Evolutionary conservation across 441 rosid genomes (phyloP).

Genomic region (Rhodomyrtus psidioides): DNA sequence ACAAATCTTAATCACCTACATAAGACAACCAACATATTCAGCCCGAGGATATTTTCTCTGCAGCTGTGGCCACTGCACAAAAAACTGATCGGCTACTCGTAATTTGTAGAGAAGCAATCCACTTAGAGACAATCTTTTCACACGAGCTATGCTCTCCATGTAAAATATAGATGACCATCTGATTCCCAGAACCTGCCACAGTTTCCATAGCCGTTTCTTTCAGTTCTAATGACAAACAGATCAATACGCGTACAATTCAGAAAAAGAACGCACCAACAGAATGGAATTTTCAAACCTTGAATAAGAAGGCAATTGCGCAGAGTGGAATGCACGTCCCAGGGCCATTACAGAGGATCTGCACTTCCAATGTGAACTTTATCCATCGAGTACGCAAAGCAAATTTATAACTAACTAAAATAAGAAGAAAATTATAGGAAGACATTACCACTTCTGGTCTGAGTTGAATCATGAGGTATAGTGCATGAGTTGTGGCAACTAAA

Average conservation of each 20-base stretch:
- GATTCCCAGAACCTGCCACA: constrained; percentile 53
- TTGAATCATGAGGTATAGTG: constrained; percentile 58
- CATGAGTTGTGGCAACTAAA: constrained; percentile 56
- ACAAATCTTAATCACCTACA: constrained; percentile 29
- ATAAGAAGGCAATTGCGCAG: constrained; percentile 62
- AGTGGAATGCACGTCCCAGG: constrained; percentile 93
- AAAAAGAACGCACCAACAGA: neutral
- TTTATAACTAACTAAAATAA: neutral
- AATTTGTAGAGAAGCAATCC: constrained; percentile 77
- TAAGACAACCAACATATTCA: constrained; percentile 71
- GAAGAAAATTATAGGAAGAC: neutral
- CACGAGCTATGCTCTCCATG: constrained; percentile 91
- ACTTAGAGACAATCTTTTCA: constrained; percentile 71
- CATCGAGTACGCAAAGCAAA: neutral
- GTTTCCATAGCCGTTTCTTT: neutral
- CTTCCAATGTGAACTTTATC: neutral
- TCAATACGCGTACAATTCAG: neutral
- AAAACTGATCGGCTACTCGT: constrained; percentile 70
- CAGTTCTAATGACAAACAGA: neutral
- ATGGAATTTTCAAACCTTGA: constrained; percentile 42
- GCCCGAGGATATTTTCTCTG: constrained; percentile 60
- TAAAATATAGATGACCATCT: constrained; percentile 79
- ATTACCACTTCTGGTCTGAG: constrained; percentile 82
- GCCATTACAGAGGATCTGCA: constrained; percentile 85
- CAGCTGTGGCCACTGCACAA: constrained; percentile 86